phyloP scores from a whole-genome alignment of 768 basidiomycete genomes.

The Amanita pseudoporphyria region DNA sequence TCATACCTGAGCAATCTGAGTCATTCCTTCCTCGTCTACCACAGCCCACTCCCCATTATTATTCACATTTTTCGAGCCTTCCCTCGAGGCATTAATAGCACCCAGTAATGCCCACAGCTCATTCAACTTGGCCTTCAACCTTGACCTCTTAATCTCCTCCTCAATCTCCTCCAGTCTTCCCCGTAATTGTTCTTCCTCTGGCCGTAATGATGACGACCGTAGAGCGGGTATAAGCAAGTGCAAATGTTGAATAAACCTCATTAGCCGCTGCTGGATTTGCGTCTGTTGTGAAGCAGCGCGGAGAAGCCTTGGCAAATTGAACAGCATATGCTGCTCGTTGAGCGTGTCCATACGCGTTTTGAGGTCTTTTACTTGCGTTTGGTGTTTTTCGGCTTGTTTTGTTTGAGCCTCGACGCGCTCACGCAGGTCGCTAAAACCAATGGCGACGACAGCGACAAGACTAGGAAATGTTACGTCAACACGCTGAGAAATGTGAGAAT shows the following conservation, averaged over 20 bases:
- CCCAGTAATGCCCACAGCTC: constrained; percentile 84
- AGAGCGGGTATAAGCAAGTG: constrained; percentile 73
- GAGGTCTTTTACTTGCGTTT: constrained; percentile 64
- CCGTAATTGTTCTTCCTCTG: constrained; percentile 73
- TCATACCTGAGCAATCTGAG: constrained; percentile 63
- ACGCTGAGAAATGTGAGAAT: not conserved
- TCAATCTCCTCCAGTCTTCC: constrained; percentile 64
- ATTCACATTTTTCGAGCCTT: constrained; percentile 33
- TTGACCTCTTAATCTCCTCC: constrained; percentile 56
- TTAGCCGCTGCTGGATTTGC: constrained; percentile 62
- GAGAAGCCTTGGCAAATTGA: constrained; percentile 57
- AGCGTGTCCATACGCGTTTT: constrained; percentile 53
- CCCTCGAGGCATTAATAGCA: constrained; percentile 53
- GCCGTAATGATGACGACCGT: constrained; percentile 63
- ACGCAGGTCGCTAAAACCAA: constrained; percentile 77
- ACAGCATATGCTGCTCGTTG: constrained; percentile 50
- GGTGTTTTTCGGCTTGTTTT: constrained; percentile 53
- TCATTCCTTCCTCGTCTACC: constrained; percentile 79
- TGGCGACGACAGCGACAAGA: constrained; percentile 69
- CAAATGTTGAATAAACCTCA: constrained; percentile 62
- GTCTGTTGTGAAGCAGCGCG: constrained; percentile 55
- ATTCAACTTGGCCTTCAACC: constrained; percentile 64
- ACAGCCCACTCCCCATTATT: constrained; percentile 60
- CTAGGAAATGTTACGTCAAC: constrained; percentile 24
- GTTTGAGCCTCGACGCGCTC: constrained; percentile 71